These are phyloP conservation scores for Serendipita sp. DNA, from an alignment of 768 basidiomycete genomes.

Conservation along the genomic window DNA sequence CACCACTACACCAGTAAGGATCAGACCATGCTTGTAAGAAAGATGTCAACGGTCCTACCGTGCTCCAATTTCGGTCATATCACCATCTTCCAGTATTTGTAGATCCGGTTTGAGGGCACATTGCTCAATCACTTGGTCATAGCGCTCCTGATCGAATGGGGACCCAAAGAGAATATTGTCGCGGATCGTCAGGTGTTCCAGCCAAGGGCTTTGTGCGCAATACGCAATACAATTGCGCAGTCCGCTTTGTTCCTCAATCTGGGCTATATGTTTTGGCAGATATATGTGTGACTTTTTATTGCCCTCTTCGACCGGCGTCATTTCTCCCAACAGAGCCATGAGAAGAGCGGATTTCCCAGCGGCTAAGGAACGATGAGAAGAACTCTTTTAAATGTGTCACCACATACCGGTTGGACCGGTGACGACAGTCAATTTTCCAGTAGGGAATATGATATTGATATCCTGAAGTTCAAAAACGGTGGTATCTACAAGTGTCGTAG, in stretches of 20 bases:
- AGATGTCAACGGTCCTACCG: background rate
- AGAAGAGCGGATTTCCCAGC: constrained; percentile 11
- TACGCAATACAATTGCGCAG: constrained; percentile 41
- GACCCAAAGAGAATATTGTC: constrained; percentile 72
- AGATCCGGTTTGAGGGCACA: constrained; percentile 76
- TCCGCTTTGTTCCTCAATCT: constrained; percentile 20
- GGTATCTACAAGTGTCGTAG: background rate
- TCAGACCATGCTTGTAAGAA: background rate
- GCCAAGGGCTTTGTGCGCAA: constrained; percentile 56
- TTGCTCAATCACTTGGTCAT: constrained; percentile 59
- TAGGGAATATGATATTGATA: constrained; percentile 22
- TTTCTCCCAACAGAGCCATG: constrained; percentile 19
- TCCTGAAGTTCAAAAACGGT: constrained; percentile 20
- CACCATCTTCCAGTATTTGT: constrained; percentile 73
- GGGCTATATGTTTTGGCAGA: constrained; percentile 19
- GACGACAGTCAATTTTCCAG: constrained; percentile 23
- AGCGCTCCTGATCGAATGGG: constrained; percentile 50
- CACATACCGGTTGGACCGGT: constrained; percentile 21
- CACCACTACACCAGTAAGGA: constrained; percentile 9
- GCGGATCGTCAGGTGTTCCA: constrained; percentile 55
- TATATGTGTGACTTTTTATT: constrained; percentile 14
- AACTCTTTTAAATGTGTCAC: background rate
- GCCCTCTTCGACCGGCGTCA: constrained; percentile 4
- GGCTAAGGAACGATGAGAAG: background rate
- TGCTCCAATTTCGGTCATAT: constrained; percentile 69